A percentile compares a stretch with the other conserved stretches of the same genome.
These are phyloP conservation scores for Colletotrichum navitas DNA, from an alignment of 2,329 filamentous ascomycete genomes.

Conservation along the genomic window DNA sequence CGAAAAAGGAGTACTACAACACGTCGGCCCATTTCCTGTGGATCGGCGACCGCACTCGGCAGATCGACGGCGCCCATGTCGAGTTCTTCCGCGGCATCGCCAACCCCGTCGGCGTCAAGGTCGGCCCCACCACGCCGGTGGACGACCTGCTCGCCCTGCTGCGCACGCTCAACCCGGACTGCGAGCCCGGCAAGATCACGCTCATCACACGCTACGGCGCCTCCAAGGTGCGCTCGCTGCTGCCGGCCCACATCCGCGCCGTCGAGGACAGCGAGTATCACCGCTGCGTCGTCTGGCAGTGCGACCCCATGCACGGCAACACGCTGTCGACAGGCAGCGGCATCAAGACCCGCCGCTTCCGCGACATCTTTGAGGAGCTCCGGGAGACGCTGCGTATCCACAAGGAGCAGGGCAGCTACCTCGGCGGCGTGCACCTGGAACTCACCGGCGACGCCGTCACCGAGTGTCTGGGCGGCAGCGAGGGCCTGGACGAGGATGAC, in stretches of 20 bases:
- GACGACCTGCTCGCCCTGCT: slow-evolving; percentile 84
- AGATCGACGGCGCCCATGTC: slow-evolving; percentile 92
- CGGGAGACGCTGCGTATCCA: slow-evolving; percentile 87
- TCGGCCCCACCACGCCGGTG: slow-evolving; percentile 86
- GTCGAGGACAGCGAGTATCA: slow-evolving; percentile 82
- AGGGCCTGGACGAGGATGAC: slow-evolving; percentile 88
- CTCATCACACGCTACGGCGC: slow-evolving; percentile 96
- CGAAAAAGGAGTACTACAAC: slow-evolving; percentile 81
- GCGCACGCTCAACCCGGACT: slow-evolving; percentile 83
- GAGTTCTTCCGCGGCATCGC: slow-evolving; percentile 97
- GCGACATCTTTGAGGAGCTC: slow-evolving; percentile 89
- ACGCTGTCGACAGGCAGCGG: slow-evolving; percentile 77
- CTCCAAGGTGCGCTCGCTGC: slow-evolving; percentile 77
- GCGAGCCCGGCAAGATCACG: slow-evolving; percentile 92
- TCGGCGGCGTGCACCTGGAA: slow-evolving; percentile 95
- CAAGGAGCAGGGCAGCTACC: slow-evolving; percentile 83
- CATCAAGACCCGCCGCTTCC: slow-evolving; percentile 93
- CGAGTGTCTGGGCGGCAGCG: slow-evolving; percentile 92
- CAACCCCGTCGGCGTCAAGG: slow-evolving; percentile 97
- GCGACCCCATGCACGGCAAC: slow-evolving; percentile 98
- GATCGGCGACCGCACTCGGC: slow-evolving; percentile 96
- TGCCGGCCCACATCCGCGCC: slow-evolving; percentile 88
- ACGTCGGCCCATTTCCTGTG: slow-evolving; percentile 97
- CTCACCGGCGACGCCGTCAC: slow-evolving; percentile 96
- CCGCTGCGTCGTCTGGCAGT: slow-evolving; percentile 89